Conservation (phyloP, 805 yeast species). For the Metschnikowia chrysomelidarum region DNA sequence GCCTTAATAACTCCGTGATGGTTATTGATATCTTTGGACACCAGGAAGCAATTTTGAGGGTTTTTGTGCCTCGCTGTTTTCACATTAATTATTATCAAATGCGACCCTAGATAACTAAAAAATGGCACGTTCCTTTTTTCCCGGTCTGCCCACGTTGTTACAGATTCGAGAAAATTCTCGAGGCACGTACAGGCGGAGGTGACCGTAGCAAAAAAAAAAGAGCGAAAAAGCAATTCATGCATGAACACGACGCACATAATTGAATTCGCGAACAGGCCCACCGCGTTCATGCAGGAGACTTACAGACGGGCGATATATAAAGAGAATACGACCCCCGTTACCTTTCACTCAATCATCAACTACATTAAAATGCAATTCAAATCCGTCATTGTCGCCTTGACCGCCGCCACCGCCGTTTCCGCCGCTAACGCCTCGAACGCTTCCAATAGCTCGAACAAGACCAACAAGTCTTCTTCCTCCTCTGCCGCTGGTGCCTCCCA, state of each 20-base stretch:
- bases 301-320: slow-evolving; percentile 10
- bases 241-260: slow-evolving; percentile 10
- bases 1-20: too few relatives aligned
- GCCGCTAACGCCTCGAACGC: slow-evolving; percentile 30
- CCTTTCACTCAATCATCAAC: neutral
- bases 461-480: slow-evolving; percentile 21
- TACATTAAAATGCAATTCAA: slow-evolving; percentile 37
- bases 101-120: too few relatives aligned
- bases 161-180: slow-evolving; percentile 5
- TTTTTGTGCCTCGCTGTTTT: too few relatives aligned
- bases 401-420: slow-evolving; percentile 36
- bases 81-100: too few relatives aligned
- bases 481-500: slow-evolving; percentile 33
- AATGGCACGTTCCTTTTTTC: too few relatives aligned
- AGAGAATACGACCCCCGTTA: neutral
- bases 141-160: neutral
- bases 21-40: too few relatives aligned
- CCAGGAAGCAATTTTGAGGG: too few relatives aligned
- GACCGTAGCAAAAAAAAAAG: slow-evolving; percentile 3
- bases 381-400: slow-evolving; percentile 36
- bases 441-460: slow-evolving; percentile 14
- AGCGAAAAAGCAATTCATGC: slow-evolving; percentile 3
- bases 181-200: slow-evolving; percentile 2
- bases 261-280: slow-evolving; percentile 2
- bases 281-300: slow-evolving; percentile 11